These are phyloP conservation scores for Gracilaria vermiculophylla DNA, from an alignment of 23 red algal species.

Conservation along the genomic window DNA sequence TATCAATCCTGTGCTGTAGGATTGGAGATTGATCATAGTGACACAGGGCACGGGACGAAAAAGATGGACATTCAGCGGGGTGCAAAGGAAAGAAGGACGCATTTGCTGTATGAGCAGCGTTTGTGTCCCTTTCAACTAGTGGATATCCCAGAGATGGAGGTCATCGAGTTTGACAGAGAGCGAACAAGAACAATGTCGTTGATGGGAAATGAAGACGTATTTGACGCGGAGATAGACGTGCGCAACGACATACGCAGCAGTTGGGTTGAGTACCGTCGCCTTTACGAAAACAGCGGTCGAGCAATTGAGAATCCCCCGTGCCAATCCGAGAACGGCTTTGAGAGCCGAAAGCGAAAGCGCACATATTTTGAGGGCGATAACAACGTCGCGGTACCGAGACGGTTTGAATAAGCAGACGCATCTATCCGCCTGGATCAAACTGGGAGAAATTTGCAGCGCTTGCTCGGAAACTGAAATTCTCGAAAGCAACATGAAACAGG, in stretches of 20 bases:
- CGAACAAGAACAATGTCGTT: background rate
- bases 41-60: background rate
- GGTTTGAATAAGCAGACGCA: background rate
- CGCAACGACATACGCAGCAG: background rate
- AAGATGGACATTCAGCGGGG: background rate
- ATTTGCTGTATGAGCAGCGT: background rate
- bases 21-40: background rate
- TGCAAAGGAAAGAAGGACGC: background rate
- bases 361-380: background rate
- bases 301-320: background rate
- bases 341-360: background rate
- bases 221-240: background rate
- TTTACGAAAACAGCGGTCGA: background rate
- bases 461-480: too few species aligned
- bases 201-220: background rate
- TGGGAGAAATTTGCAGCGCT: too few species aligned
- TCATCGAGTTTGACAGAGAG: background rate
- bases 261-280: conserved; percentile 5
- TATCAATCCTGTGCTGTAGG: background rate
- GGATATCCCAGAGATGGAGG: background rate
- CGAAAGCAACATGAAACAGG: too few species aligned
- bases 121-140: background rate
- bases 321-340: background rate
- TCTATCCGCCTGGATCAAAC: background rate
- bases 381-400: background rate